Evolutionary conservation across 192 early-diverging fungal species (phyloP).

Genomic region (Ambispora gerdemannii): DNA sequence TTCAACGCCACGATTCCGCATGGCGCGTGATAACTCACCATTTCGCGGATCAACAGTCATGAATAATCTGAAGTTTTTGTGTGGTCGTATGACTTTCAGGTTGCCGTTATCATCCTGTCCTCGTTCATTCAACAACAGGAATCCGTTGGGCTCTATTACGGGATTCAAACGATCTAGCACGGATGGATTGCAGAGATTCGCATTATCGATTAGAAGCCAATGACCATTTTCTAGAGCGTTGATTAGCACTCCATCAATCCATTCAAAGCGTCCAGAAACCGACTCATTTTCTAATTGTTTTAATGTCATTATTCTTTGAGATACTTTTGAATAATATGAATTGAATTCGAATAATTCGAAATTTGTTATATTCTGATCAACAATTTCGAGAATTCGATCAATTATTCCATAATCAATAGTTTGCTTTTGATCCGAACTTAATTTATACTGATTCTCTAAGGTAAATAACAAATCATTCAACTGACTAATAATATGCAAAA

Average conservation of each 20-base stretch:
- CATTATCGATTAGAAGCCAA: slow-evolving; percentile 95
- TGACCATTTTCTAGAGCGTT: slow-evolving; percentile 84
- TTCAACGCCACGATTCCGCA: slow-evolving; percentile 98
- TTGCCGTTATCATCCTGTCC: slow-evolving; percentile 81
- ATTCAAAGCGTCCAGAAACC: slow-evolving; percentile 87
- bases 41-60: slow-evolving; percentile 91
- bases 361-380: slow-evolving; percentile 6
- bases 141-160: slow-evolving; percentile 85
- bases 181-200: slow-evolving; percentile 90
- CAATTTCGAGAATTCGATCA: background rate
- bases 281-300: slow-evolving; percentile 46
- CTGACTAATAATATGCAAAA: slow-evolving; percentile 31
- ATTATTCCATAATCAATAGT: background rate
- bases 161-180: slow-evolving; percentile 95
- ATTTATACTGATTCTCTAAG: slow-evolving; percentile 35
- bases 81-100: slow-evolving; percentile 74
- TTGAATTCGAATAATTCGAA: too few species aligned
- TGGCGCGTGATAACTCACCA: slow-evolving; percentile 94
- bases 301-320: slow-evolving; percentile 36
- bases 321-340: too few species aligned
- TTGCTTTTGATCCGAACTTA: slow-evolving; percentile 1
- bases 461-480: slow-evolving; percentile 40
- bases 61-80: slow-evolving; percentile 90
- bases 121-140: slow-evolving; percentile 85
- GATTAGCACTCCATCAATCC: slow-evolving; percentile 94